phyloP scores from a whole-genome alignment of 768 basidiomycete species.

The Hygrocybe coccinea region DNA sequence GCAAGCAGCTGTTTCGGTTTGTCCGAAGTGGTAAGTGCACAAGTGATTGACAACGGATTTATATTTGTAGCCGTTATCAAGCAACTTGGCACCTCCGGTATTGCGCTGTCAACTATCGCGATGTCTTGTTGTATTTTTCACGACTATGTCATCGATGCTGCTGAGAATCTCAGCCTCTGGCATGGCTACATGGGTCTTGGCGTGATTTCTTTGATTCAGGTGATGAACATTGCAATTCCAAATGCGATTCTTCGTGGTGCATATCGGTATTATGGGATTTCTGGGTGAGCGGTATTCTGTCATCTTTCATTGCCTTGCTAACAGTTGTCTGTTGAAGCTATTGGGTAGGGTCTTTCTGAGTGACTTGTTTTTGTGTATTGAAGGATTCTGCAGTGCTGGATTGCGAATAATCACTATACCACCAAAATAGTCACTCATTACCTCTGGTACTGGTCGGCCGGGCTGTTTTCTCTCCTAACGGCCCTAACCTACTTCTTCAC shows the following conservation, averaged over 20 bases:
- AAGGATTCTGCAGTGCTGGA: neutral
- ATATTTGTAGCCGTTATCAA: too few species aligned
- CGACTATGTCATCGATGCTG: neutral
- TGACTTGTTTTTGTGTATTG: too few species aligned
- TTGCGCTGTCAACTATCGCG: neutral
- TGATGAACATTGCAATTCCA: neutral
- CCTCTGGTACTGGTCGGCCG: too few species aligned
- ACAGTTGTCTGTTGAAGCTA: neutral
- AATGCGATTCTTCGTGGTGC: neutral
- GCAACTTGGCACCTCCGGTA: neutral
- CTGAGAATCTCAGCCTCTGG: neutral
- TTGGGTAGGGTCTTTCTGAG: neutral
- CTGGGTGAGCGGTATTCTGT: neutral
- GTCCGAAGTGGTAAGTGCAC: too few species aligned
- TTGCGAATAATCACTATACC: neutral
- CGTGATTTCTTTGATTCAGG: neutral
- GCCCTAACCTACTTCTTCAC: too few species aligned
- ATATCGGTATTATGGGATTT: neutral
- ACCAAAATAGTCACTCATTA: too few species aligned
- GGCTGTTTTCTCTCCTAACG: too few species aligned
- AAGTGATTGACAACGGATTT: too few species aligned
- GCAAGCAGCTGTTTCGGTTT: too few species aligned
- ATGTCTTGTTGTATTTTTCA: neutral
- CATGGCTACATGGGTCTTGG: neutral
- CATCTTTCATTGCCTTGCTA: neutral